phyloP scores from a whole-genome alignment of 2,329 filamentous ascomycete species.

The Dactylellina drechsleri region DNA sequence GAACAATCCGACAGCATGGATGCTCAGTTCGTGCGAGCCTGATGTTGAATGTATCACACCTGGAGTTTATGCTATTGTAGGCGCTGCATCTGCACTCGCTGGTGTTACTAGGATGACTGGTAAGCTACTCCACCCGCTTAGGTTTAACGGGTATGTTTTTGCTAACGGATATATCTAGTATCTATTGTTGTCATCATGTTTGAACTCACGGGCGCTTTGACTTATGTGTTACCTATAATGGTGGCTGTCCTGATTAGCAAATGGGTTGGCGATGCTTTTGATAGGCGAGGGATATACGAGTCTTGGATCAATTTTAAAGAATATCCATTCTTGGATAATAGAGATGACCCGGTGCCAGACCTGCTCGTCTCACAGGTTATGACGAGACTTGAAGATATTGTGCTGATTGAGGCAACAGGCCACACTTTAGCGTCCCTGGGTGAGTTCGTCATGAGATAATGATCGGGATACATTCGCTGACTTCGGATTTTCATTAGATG shows the following conservation, averaged over 20 bases:
- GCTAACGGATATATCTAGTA: conserved; percentile 63
- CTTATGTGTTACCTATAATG: conserved; percentile 98
- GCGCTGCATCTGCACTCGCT: conserved; percentile 90
- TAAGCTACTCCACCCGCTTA: background rate
- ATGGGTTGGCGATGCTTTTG: conserved; percentile 97
- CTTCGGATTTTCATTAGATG: conserved; percentile 28
- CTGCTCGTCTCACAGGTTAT: conserved; percentile 87
- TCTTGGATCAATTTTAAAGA: conserved; percentile 96
- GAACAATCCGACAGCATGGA: conserved; percentile 77
- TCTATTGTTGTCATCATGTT: conserved; percentile 99
- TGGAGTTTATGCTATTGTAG: conserved; percentile 95
- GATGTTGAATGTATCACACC: conserved; percentile 90
- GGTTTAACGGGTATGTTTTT: background rate
- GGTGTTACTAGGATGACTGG: conserved; percentile 91
- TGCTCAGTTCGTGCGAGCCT: conserved; percentile 83
- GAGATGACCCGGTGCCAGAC: conserved; percentile 83
- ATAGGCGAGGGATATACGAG: conserved; percentile 93
- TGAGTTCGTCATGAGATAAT: conserved; percentile 58
- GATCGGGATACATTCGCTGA: background rate
- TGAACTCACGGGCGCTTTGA: conserved; percentile 93
- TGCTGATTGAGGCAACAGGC: conserved; percentile 84
- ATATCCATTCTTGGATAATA: conserved; percentile 94
- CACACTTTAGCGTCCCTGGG: conserved; percentile 84
- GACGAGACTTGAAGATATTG: conserved; percentile 89
- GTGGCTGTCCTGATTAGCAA: conserved; percentile 98